Evolutionary conservation across 345 rosid genomes (phyloP).

Genomic region (Barbarea vulgaris): DNA sequence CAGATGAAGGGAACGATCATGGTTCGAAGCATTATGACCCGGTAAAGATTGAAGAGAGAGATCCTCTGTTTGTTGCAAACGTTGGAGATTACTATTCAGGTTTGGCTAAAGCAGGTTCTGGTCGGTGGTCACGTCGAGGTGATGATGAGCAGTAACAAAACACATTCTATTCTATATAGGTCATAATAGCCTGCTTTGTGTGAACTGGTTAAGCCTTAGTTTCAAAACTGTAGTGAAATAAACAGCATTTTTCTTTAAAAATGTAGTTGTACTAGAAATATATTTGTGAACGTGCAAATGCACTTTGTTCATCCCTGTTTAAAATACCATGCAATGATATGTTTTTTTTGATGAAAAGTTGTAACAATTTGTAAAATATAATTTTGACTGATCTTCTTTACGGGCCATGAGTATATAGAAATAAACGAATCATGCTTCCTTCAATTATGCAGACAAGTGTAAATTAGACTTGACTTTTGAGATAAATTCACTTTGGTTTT

Average conservation of each 20-base stretch:
- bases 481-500: too few relatives aligned
- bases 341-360: too few relatives aligned
- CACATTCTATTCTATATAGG: conserved; percentile 1
- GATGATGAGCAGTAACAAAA: conserved; percentile 41
- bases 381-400: too few relatives aligned
- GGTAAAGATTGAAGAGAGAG: conserved; percentile 59
- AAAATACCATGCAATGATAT: background rate
- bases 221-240: background rate
- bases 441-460: too few relatives aligned
- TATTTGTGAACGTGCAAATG: background rate
- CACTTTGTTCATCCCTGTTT: background rate
- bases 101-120: conserved; percentile 59
- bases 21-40: conserved; percentile 36
- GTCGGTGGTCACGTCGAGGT: conserved; percentile 61
- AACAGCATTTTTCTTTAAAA: background rate
- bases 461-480: too few relatives aligned
- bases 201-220: conserved; percentile 13
- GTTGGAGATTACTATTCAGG: conserved; percentile 83
- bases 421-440: too few relatives aligned
- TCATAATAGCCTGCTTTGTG: conserved; percentile 15
- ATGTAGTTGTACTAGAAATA: background rate
- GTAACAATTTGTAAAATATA: too few relatives aligned
- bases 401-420: too few relatives aligned
- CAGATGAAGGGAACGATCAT: conserved; percentile 55
- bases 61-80: conserved; percentile 92